These are phyloP conservation scores for Trametes sanguinea DNA, from an alignment of 768 basidiomycete genomes.

Conservation along the genomic window DNA sequence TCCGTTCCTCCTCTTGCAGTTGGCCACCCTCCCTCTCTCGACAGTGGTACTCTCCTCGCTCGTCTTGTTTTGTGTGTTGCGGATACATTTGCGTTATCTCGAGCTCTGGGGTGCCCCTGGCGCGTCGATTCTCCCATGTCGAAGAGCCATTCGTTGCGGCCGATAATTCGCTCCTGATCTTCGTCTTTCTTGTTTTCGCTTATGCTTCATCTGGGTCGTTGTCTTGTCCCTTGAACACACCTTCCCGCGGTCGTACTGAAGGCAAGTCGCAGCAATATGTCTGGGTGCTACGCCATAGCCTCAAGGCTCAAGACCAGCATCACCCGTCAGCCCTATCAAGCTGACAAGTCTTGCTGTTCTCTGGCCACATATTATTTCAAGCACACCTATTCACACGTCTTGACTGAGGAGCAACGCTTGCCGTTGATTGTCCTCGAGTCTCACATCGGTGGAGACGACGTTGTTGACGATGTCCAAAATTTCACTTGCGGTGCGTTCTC, in stretches of 20 bases:
- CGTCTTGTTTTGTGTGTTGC: no score
- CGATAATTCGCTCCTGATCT: no score
- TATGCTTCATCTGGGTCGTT: no score
- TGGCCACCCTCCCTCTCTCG: no score
- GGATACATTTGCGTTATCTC: no score
- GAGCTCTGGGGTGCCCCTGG: no score
- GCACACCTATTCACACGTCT: background rate
- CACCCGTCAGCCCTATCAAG: slow-evolving; percentile 5
- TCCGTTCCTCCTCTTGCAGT: background rate
- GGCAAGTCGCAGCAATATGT: background rate
- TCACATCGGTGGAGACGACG: background rate
- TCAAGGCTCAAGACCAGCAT: slow-evolving; percentile 9
- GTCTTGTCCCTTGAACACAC: background rate
- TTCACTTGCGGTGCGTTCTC: background rate
- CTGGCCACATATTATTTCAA: background rate
- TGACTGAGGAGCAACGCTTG: background rate
- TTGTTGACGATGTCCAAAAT: background rate
- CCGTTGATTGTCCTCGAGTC: background rate
- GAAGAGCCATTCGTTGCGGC: no score
- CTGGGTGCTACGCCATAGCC: background rate
- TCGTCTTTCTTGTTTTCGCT: no score
- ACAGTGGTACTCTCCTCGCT: no score
- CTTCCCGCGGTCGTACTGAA: background rate
- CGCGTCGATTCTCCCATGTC: no score
- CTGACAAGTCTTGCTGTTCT: slow-evolving; percentile 12